Evolutionary conservation across 495 filamentous ascomycete genomes (phyloP).

Genomic region (Hypoxylon fuscum): DNA sequence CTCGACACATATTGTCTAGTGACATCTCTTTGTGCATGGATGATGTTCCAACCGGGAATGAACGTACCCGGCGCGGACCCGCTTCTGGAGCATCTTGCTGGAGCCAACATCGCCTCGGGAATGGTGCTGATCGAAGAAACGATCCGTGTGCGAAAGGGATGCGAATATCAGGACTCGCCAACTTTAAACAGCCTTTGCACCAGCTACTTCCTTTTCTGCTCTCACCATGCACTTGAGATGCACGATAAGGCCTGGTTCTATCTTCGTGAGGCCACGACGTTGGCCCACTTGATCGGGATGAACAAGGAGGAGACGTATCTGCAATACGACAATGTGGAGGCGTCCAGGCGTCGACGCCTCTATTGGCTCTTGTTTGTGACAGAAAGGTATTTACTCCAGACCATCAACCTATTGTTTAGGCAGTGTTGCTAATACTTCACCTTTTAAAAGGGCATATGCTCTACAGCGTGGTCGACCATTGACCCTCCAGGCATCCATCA

Average conservation of each 20-base stretch:
- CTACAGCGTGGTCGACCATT: conserved; percentile 76
- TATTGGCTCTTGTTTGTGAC: conserved; percentile 79
- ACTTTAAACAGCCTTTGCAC: conserved; percentile 75
- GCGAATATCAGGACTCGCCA: conserved; percentile 75
- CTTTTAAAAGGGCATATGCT: conserved; percentile 67
- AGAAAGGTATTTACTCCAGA: conserved; percentile 64
- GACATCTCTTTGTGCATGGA: conserved; percentile 80
- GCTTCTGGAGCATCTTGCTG: conserved; percentile 62
- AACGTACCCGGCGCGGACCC: conserved; percentile 63
- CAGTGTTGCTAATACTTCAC: conserved; percentile 14
- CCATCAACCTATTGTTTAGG: not conserved
- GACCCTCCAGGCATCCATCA: conserved; percentile 65
- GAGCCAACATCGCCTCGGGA: conserved; percentile 62
- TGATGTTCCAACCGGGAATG: conserved; percentile 86
- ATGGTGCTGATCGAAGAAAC: conserved; percentile 79
- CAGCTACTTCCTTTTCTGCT: conserved; percentile 82
- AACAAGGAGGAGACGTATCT: conserved; percentile 69
- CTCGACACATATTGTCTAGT: conserved; percentile 81
- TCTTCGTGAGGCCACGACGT: conserved; percentile 74
- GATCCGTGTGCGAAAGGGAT: conserved; percentile 75
- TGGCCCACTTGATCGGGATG: conserved; percentile 66
- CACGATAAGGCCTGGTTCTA: conserved; percentile 79
- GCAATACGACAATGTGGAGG: conserved; percentile 62
- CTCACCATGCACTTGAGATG: conserved; percentile 75
- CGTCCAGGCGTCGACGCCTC: conserved; percentile 64